Conservation (phyloP, 257 asterid genomes). For the Lithospermum erythrorhizon region DNA sequence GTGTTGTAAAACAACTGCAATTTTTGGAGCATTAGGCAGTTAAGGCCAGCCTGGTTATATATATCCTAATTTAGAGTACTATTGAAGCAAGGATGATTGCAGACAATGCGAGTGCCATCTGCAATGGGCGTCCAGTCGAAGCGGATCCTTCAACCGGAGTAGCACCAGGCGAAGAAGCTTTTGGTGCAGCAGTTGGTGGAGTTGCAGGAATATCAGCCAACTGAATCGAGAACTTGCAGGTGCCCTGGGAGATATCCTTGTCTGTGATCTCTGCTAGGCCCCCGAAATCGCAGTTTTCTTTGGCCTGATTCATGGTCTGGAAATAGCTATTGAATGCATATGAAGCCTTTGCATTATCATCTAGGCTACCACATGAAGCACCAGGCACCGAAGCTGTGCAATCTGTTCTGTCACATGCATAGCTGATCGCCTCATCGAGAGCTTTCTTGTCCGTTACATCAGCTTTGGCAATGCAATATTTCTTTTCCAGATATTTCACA, state of each 20-base stretch:
- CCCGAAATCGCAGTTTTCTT: background rate
- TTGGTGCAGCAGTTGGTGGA: background rate
- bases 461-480: background rate
- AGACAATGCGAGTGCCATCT: background rate
- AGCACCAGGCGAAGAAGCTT: background rate
- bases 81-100: background rate
- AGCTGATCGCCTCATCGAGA: background rate
- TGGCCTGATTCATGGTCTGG: conserved; percentile 2
- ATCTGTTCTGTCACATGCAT: background rate
- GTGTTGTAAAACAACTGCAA: too few relatives aligned
- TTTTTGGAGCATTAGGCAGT: too few relatives aligned
- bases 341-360: background rate
- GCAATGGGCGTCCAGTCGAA: background rate
- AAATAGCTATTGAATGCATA: conserved; percentile 7
- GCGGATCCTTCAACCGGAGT: background rate
- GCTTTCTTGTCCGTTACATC: background rate
- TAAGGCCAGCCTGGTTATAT: too few relatives aligned
- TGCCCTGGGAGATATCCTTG: conserved; percentile 4
- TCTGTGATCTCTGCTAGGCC: background rate
- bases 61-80: background rate
- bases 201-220: background rate
- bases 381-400: background rate
- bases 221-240: background rate
- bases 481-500: conserved; percentile 30
- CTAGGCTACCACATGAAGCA: conserved; percentile 3